Base-by-base conservation (phyloP, 495 filamentous ascomycete genomes). In the Hypoxylon trugodes region DNA sequence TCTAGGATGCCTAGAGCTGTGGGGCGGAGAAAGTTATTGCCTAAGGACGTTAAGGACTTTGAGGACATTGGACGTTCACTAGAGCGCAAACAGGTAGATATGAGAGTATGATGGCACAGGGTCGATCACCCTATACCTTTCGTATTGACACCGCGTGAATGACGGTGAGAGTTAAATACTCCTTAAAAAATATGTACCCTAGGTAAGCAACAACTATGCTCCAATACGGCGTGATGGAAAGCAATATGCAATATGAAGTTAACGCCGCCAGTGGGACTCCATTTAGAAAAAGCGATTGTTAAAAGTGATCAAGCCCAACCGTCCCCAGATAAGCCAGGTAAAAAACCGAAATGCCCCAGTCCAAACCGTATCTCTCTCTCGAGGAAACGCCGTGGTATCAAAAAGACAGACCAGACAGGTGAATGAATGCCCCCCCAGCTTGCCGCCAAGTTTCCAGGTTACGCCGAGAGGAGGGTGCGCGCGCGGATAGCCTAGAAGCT, bases 201-300 rank as follows among this genome's bases (percentile, higher is more conserved):
- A n/a, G n/a, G n/a, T 55, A 42, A 60, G 45, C 25, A 35, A 66
- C 46, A 38, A 22, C 62, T 36, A 56, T 66, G 62, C 62, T 66
- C 49, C 43, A 45, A 40, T 53, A 26, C 4, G 15, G 30, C 22
- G 33, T 18, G 21, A 38, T 25, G 35, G 25, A 24, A 55, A 33
- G 38, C 26, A 66, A 51, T 35, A 66, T 66, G 56, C 62, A 60
- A 55, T 28, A 51, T 42, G 50, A 56, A 45, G 38, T 38, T 21
- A 66, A 66, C 43, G 62, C 62, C 62, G 21, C 33, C 62, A 41
- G 10, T 22, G 60, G 49, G 25, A 65, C 48, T 66, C 62, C 62
- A 50, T 60, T 58, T 35, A 38, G 48, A 59, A n/a, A 47, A 60
- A 55, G 30, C 46, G 32, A 18, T 40, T 33, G 50, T 45, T 21